Evolutionary conservation across 768 basidiomycete species (phyloP), one percentile per base, ranked within the genome.

Genomic region (Sporobolomyces pararoseus): DNA sequence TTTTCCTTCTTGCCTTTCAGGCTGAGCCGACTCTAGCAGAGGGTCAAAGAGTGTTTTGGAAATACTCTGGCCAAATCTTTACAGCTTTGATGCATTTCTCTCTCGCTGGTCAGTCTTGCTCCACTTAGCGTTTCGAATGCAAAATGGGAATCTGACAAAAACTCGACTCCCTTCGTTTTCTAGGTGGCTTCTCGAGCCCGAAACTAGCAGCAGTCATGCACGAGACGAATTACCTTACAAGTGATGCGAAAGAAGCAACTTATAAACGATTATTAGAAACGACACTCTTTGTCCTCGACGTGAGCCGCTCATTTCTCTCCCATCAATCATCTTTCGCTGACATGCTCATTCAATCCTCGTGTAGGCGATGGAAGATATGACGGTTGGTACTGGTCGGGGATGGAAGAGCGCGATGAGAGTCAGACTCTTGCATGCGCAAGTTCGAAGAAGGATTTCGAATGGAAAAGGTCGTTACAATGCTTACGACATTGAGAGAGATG

Each of bases 21-120:
- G 57, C 44, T 46, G 51, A 50, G 32, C 59, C 59, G 32, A 68
- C 65, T 0, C 59, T 79, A 7, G 65, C 77, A 17, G 74, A 78
- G 42, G 79, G 79, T 0, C 79, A 80, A 65, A 74, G 75, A 5
- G 77, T 80, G 14, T 79, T 79, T 62, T 80, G 78, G 78, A 67
- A 75, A 55, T 78, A 79, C 58, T 72, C 76, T 4, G 60, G 70
- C 1, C 75, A 76, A 49, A 79, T 80, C 68, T 78, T 78, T 52
- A 60, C 65, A 16, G 77, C 76, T 14, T 65, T 79, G 17, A 64
- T 78, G 53, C 78, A 80, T 57, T 79, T 78, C 71, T 72, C 70
- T 21, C 63, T 79, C 19, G 78, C 78, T 4, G 72, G 73, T 60
- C 42, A n/a, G 54, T 51, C 21, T 23, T 16, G 3, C 25, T 3